Conservation (phyloP, 345 rosid genomes). For the Euphorbia lathyris region DNA sequence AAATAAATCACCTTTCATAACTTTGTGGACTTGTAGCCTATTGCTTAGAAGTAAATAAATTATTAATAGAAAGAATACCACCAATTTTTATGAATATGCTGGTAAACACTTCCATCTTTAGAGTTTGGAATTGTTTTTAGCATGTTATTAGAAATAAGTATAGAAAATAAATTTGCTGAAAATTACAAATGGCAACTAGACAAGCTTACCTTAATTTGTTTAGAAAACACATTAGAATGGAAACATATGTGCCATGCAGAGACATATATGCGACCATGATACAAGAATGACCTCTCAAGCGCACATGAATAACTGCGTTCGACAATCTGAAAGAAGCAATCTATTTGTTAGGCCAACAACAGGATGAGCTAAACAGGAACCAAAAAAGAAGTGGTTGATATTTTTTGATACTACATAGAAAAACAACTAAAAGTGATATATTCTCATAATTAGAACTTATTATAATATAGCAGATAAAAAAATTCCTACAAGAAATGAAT, state of each 20-base stretch:
- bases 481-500: slow-evolving; percentile 10
- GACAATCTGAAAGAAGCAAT: slow-evolving; percentile 53
- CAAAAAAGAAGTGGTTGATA: not conserved
- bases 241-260: slow-evolving; percentile 99
- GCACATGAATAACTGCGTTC: slow-evolving; percentile 96
- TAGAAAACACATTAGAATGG: slow-evolving; percentile 96
- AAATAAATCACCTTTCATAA: not conserved
- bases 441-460: not conserved
- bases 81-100: too few relatives aligned
- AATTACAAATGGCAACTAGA: slow-evolving; percentile 4
- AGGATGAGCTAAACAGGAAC: not conserved
- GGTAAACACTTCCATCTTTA: not conserved
- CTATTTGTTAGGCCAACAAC: slow-evolving; percentile 18
- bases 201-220: slow-evolving; percentile 89
- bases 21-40: not conserved
- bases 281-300: slow-evolving; percentile 93
- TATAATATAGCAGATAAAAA: not conserved
- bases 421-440: not conserved
- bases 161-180: not conserved
- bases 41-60: not conserved
- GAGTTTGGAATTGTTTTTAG: not conserved
- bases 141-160: not conserved
- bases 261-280: slow-evolving; percentile 98
- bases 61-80: not conserved
- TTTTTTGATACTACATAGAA: not conserved